Base-by-base conservation (phyloP, 1,284 basidiomycete species). In the Cryptococcus sp. region DNA sequence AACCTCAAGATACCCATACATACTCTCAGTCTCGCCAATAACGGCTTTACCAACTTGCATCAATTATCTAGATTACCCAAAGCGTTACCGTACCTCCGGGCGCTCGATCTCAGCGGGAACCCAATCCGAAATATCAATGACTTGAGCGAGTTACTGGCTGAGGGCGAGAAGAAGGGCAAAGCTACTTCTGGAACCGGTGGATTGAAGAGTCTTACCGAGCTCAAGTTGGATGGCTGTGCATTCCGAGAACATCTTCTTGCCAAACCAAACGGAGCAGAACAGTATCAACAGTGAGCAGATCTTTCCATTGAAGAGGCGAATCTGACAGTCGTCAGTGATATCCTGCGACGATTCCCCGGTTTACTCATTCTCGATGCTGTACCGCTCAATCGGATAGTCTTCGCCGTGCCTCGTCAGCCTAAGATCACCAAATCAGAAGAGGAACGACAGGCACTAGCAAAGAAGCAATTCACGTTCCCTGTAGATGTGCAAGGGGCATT, bases 311-410 rank as follows among this genome's bases (percentile, higher is more conserved):
- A 35, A 41, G 15, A 11, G 32, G 15, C 30, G 23, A 23, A 23
- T 23, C 58, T 68, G 14, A 62, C 49, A 8, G 11, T 7, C 5
- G 36, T 15, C 50, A 76, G 74, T 49, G 72, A 75, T 43, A 68
- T 77, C 37, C 64, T 76, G 2, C 66, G 68, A 10, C 70, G 73
- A 5, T 77, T 77, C 60, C 74, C 75, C 8, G 73, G 74, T 49
- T 61, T 77, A 1, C 66, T 68, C 7, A 71, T 77, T 44, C 64
- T 77, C 32, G 75, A 77, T 56, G 70, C 67, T 2, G 67, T 73
- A 45, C 64, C 64, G 43, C 60, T 95, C 4, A 93, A 71, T 53
- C 68, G 74, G 33, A 67, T 76, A 52, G 62, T 72, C 47, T 73
- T 75, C 58, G 69, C 72, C 3, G 63, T 77, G 35, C 63, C 65